Conservation (phyloP, 2,329 filamentous ascomycete species). For the Colletotrichum sp. region DNA sequence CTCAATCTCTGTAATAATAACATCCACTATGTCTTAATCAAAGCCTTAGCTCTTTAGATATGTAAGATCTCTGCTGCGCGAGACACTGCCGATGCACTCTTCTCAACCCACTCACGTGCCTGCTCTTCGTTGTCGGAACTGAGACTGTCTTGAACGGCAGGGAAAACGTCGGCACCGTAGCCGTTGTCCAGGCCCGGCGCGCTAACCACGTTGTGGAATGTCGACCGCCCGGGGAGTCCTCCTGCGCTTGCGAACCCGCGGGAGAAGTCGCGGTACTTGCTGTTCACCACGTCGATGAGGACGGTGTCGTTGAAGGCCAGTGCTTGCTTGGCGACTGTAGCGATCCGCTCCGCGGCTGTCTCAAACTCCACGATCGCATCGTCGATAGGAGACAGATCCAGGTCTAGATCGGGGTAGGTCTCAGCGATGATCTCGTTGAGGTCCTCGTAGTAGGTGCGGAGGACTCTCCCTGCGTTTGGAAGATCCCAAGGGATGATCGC, state of each 20-base stretch:
- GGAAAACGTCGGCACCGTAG: slow-evolving; percentile 8
- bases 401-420: not conserved
- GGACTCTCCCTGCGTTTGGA: slow-evolving; percentile 5
- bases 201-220: slow-evolving; percentile 13
- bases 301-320: slow-evolving; percentile 4
- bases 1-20: not conserved
- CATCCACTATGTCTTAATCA: not conserved
- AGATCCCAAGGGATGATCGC: slow-evolving; percentile 14
- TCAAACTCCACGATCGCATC: slow-evolving; percentile 1
- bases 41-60: not conserved
- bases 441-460: slow-evolving; percentile 10
- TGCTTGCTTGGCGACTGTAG: not conserved
- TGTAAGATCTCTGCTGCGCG: not conserved
- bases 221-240: slow-evolving; percentile 1
- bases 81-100: slow-evolving; percentile 5
- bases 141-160: slow-evolving; percentile 12
- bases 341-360: not conserved
- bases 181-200: slow-evolving; percentile 5
- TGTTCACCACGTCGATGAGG: not conserved
- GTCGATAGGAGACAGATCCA: slow-evolving; percentile 2
- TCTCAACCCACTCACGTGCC: not conserved
- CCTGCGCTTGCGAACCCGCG: slow-evolving; percentile 13
- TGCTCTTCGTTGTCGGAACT: not conserved
- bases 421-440: slow-evolving; percentile 2
- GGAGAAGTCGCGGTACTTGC: slow-evolving; percentile 14